phyloP scores from a whole-genome alignment of 805 yeast genomes.

The Sungouiozyma ichnusensis region DNA sequence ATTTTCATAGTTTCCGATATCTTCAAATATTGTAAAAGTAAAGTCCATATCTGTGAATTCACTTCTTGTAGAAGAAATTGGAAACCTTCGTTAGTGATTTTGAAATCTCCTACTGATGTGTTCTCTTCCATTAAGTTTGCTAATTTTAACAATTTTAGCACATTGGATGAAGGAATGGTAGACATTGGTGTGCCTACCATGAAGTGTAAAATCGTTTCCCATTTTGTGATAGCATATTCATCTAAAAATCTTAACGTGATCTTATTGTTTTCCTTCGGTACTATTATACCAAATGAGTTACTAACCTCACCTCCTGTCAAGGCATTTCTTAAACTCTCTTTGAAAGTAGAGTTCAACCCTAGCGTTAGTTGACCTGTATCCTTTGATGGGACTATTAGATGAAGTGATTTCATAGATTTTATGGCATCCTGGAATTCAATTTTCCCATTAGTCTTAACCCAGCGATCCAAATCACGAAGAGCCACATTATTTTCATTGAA shows the following conservation, averaged over 20 bases:
- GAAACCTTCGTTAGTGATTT: conserved; percentile 85
- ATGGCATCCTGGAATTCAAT: conserved; percentile 60
- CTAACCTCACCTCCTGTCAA: conserved; percentile 66
- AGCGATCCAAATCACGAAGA: conserved; percentile 54
- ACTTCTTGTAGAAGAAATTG: conserved; percentile 89
- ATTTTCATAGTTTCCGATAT: conserved; percentile 74
- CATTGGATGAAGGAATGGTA: conserved; percentile 69
- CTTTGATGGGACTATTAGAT: conserved; percentile 42
- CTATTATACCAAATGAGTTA: conserved; percentile 68
- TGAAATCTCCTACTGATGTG: conserved; percentile 32
- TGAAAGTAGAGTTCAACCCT: conserved; percentile 61
- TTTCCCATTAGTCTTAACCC: conserved; percentile 57
- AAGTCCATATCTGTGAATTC: conserved; percentile 90
- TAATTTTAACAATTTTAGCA: conserved; percentile 60
- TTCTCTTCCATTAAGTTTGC: conserved; percentile 80
- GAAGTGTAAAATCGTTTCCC: conserved; percentile 93
- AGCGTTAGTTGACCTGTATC: conserved; percentile 21
- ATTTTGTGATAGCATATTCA: conserved; percentile 69
- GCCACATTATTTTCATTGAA: conserved; percentile 69
- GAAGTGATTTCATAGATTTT: conserved; percentile 64
- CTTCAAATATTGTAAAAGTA: conserved; percentile 75
- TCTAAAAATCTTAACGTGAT: conserved; percentile 63
- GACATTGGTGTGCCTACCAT: conserved; percentile 89
- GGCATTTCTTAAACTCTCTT: conserved; percentile 68
- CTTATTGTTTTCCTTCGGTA: conserved; percentile 40